Evolutionary conservation across 306 rosid genomes (phyloP), one percentile per base, ranked within the genome.

Genomic region (Corylus heterophylla): DNA sequence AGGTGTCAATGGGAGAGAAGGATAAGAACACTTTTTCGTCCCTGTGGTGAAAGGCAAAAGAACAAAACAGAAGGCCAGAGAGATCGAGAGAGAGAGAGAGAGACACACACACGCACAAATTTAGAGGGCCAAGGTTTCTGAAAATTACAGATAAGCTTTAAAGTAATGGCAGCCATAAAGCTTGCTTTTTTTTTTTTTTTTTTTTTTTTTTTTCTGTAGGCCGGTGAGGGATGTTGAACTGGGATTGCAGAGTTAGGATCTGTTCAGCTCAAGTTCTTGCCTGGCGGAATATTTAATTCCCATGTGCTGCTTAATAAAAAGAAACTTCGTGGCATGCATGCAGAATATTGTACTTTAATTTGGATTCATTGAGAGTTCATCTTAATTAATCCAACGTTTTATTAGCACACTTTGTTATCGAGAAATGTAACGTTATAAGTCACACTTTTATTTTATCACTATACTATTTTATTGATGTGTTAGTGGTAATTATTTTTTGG

Each of bases 211-310:
- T 27, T 1, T 13, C 10, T 13, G 69, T 4, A 0, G 31, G 12
- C 4, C 3, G 12, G 14, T 12, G 51, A 71, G 71, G 31, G 35
- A 50, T 71, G 45, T 44, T 6, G 71, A 52, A 70, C 61, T 70
- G 80, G 56, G 72, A n/a, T 25, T 68, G 67, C 52, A 68, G 58
- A 54, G 25, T 9, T 42, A 68, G 69, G 80, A 77, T 37, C 68
- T 54, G 50, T 35, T 54, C 39, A 31, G 4, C 76, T 16, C 64
- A 4, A 37, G 22, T 54, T 54, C 47, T 49, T 50, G 75, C 39
- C 62, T 72, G 48, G 62, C 48, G 16, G 62, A 72, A 72, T 51
- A 48, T 72, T 20, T 1, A 70, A 8, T 42, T 37, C 51, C 3
- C 66, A 55, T 39, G 77, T 39, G 68, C 77, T 22, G 22, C 31